Evolutionary conservation across 208 protist genomes (phyloP), one percentile per base, ranked within the genome.

Genomic region (Trypanosomatidae sp.): DNA sequence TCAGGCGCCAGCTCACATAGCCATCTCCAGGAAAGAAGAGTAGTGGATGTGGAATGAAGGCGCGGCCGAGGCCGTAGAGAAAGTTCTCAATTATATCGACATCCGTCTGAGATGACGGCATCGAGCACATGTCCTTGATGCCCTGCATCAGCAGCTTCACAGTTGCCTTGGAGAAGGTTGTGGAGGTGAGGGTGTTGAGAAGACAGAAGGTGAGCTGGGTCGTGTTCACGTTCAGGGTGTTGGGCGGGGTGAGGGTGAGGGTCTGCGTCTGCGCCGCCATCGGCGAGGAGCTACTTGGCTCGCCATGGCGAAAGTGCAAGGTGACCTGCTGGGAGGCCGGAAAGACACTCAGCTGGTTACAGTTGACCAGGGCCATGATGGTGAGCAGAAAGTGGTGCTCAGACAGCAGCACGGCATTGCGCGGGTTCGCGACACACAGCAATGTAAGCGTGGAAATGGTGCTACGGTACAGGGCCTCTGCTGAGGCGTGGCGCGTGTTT

Each of bases 11-110:
- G 62, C 83, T 83, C 25, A 93, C 83, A 79, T 85, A 84, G 46
- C 90, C 81, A 69, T 73, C 71, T 25, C 93, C 93, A 28, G 84
- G 71, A 47, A 92, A 94, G 77, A 93, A 94, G 46, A 95, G 79
- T 25, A 86, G 56, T 62, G 64, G 66, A 17, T 69, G 79, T 13
- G 84, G 82, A 69, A 85, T 79, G 50, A 79, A 80, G 30, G 82
- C 81, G 39, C 66, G 78, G 71, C 74, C 69, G 33, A 93, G 62
- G 12, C 89, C 85, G 69, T 95, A 79, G 36, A 97, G 79, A 71
- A 95, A 68, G 53, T 84, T 82, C 69, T 94, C 89, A 33, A 95
- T 69, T 36, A 95, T 79, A 52, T 90, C 82, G n/a, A 80, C 77
- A 76, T 97, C 93, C 1, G 85, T 91, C 55, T 86, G 76, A 47